Percentiles rank a stretch among this genome's conserved stretches.
Conservation (phyloP, 139 green algal species). For the Micractinium conductrix region DNA sequence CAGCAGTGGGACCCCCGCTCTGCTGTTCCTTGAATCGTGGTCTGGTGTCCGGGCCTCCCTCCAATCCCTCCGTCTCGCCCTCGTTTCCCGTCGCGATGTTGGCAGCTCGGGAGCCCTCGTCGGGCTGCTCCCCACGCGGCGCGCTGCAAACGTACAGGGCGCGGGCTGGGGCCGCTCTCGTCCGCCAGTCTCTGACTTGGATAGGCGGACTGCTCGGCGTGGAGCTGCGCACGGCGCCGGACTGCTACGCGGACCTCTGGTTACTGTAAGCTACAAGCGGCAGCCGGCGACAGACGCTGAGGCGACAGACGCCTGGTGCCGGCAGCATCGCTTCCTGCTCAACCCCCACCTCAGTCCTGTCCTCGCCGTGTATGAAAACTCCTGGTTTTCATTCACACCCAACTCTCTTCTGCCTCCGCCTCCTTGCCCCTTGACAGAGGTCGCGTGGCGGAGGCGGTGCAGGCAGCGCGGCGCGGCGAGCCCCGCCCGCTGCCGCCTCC, state of each 20-base stretch:
- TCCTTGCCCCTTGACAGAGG: neutral
- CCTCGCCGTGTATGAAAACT: too few relatives aligned
- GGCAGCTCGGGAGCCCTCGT: too few relatives aligned
- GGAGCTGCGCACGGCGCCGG: neutral
- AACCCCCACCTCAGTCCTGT: neutral
- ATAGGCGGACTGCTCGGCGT: neutral
- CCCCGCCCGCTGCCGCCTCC: too few relatives aligned
- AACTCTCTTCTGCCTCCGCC: neutral
- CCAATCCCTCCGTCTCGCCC: too few relatives aligned
- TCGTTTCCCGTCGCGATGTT: too few relatives aligned
- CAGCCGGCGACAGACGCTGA: neutral
- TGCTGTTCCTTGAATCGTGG: too few relatives aligned
- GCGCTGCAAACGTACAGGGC: neutral
- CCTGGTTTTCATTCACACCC: neutral
- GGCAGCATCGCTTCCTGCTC: neutral
- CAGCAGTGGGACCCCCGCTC: too few relatives aligned
- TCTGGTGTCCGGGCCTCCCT: too few relatives aligned
- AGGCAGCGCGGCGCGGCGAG: neutral
- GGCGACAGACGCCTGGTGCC: neutral
- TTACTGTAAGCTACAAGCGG: constrained; percentile 1
- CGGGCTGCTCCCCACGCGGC: too few relatives aligned
- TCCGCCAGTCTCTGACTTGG: neutral
- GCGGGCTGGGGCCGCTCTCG: neutral
- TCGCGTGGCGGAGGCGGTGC: constrained; percentile 4
- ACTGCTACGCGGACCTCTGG: constrained; percentile 12